Conservation (phyloP, 2,329 filamentous ascomycete genomes). For the Aspergillus cejpii region DNA sequence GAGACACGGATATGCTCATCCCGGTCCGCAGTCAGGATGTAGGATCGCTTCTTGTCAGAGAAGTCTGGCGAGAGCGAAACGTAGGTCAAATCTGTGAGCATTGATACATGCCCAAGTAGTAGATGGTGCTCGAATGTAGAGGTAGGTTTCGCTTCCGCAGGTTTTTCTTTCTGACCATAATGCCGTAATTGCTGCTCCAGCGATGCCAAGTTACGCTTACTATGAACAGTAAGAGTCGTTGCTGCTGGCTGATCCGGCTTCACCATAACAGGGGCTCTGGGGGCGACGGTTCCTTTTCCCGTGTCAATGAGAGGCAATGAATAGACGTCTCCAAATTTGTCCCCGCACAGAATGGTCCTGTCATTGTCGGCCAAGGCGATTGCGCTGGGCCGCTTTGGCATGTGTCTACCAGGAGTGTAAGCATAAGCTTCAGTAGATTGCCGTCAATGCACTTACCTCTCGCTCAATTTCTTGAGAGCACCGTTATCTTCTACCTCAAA, state of each 20-base stretch:
- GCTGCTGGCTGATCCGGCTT: constrained; percentile 49
- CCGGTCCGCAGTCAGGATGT: constrained; percentile 62
- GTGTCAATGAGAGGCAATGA: constrained; percentile 63
- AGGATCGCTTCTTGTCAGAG: constrained; percentile 45
- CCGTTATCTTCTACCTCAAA: constrained; percentile 62
- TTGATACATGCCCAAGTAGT: constrained; percentile 86
- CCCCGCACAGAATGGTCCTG: constrained; percentile 69
- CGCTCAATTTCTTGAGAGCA: constrained; percentile 59
- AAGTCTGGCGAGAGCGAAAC: constrained; percentile 44
- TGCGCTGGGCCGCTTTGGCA: constrained; percentile 84
- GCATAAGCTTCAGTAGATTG: neutral
- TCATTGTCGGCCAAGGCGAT: constrained; percentile 63
- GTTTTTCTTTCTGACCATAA: constrained; percentile 36
- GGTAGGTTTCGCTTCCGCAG: constrained; percentile 43
- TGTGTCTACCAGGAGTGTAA: constrained; percentile 48
- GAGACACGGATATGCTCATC: constrained; percentile 86
- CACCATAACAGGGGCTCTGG: constrained; percentile 18
- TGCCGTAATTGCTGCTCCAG: constrained; percentile 52
- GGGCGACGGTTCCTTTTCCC: constrained; percentile 33
- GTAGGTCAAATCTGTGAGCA: constrained; percentile 70
- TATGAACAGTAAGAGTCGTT: constrained; percentile 55
- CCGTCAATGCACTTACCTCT: constrained; percentile 50
- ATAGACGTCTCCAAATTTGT: constrained; percentile 98
- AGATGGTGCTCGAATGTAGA: constrained; percentile 65
- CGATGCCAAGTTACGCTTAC: constrained; percentile 52